Base-by-base conservation (phyloP, 1,284 basidiomycete genomes). In the Athelia psychrophila region DNA sequence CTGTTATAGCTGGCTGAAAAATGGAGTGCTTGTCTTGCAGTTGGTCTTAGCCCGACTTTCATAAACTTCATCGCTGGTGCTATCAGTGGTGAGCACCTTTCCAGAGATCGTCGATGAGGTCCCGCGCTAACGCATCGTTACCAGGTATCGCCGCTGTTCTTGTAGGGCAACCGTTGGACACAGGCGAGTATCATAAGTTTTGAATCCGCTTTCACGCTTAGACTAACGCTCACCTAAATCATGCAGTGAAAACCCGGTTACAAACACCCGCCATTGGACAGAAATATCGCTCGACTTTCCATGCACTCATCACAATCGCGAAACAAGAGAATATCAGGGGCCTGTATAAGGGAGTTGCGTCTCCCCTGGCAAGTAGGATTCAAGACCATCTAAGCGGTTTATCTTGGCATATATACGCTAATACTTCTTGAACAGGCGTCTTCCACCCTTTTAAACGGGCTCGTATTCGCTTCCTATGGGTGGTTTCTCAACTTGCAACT, bases 1-100 rank as follows among this genome's bases (percentile, higher is more conserved):
- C 27, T 13, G 27, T 5, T 30, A 6, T 13, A 30, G 6, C 13
- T 6, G 27, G 27, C 27, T 30, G 27, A 30, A 30, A 13, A 13
- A 6, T 30, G 6, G 27, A 30, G 13, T 30, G 5, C 5, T 6
- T 13, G 5, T 13, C 15, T 19, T 24, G n/a, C 58, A 63, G 62
- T 59, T 47, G 62, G 64, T 48, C 63, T 78, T 25, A 68, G 76
- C 52, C 5, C 77, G n/a, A 42, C 86, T 2, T 76, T 75, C 1
- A 63, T 87, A 24, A 85, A 91, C 61, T 89, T 91, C 62, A 66
- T 81, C 36, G 88, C 86, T 10, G 88, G 88, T n/a, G 88, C 86
- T 0, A 67, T 84, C n/a, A 80, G 83, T 56, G 87, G 79, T 76
- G 49, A 3, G 63, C 52, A 3, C 18, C 38, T 18, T 51, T 74